A percentile compares a stretch with the other conserved stretches of the same genome.
Conservation (phyloP, 2,329 filamentous ascomycete genomes). For the Grosmannia serpens region DNA sequence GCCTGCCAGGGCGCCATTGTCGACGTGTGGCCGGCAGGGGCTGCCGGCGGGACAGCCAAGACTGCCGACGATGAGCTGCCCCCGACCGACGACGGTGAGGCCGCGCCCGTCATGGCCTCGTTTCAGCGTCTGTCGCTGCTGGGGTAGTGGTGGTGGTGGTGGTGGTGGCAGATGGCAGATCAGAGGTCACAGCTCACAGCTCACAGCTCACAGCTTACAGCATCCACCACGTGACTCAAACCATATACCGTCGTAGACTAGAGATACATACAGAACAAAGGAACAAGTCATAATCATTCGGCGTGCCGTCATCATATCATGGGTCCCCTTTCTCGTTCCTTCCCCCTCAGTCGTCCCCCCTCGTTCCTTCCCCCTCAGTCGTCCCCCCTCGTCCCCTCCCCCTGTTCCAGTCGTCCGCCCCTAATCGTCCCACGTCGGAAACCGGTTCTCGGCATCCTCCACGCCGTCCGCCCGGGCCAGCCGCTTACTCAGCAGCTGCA, state of each 20-base stretch:
- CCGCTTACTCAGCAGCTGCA: background rate
- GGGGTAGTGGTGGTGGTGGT: constrained; percentile 21
- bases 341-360: too few species aligned
- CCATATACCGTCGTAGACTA: too few species aligned
- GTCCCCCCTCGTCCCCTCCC: too few species aligned
- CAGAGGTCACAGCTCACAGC: background rate
- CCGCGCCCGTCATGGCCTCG: constrained; percentile 35
- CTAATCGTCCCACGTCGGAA: background rate
- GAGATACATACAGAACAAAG: background rate
- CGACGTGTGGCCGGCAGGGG: constrained; percentile 48
- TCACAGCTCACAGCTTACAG: too few species aligned
- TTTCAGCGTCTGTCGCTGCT: constrained; percentile 40
- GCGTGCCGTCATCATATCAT: background rate
- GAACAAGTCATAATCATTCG: background rate
- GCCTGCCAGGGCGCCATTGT: constrained; percentile 54
- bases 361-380: too few species aligned
- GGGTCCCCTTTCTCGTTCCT: too few species aligned
- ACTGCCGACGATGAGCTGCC: background rate
- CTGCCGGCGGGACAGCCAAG: constrained; percentile 7
- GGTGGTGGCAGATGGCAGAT: background rate
- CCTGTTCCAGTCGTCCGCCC: background rate
- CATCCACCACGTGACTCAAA: too few species aligned
- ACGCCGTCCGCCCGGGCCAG: background rate
- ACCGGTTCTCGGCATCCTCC: background rate
- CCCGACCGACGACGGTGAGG: constrained; percentile 15